Evolutionary conservation across 768 basidiomycete genomes (phyloP), one percentile per base, ranked within the genome.

Genomic region (Suillus luteus): DNA sequence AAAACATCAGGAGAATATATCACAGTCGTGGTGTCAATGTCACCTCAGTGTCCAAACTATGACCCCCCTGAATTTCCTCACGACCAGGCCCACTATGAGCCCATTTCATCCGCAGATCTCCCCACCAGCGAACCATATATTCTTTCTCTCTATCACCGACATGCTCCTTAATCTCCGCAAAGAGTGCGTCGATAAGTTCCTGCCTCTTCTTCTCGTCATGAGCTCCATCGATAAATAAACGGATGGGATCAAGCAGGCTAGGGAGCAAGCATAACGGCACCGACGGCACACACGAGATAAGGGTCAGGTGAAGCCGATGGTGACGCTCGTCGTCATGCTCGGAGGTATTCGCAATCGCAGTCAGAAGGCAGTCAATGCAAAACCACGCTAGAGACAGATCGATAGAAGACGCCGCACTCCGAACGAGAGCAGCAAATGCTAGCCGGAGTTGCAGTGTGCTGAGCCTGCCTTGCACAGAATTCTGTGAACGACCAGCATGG

Each of bases 81-180:
- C 37, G 37, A 55, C 55, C 55, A 38, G n/a, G 59, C 31, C 9
- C 15, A 43, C 59, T 33, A 51, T 44, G 63, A 31, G 33, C 65
- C 76, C 75, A 76, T 38, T 71, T 68, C 15, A 33, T 41, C 3
- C 66, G 64, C 54, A 84, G 76, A 62, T 83, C 80, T 71, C 86
- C 82, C 92, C 92, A 93, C 92, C 92, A 93, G 52, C 75, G 77
- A 75, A 93, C 82, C 48, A 76, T 85, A 65, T 80, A 80, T 70
- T 85, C 86, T 76, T 88, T 91, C 77, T 90, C 89, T 49, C 79
- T 78, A 71, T 92, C 90, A 15, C 87, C 89, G 2, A 89, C 83
- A 49, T 79, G 81, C 70, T 86, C 84, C 68, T 85, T 74, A 40
- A 93, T 82, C 73, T 91, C 88, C 48, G 75, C 78, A 74, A 89